These are phyloP conservation scores for Citrullus colocynthis DNA, from an alignment of 306 rosid genomes.

Conservation along the genomic window DNA sequence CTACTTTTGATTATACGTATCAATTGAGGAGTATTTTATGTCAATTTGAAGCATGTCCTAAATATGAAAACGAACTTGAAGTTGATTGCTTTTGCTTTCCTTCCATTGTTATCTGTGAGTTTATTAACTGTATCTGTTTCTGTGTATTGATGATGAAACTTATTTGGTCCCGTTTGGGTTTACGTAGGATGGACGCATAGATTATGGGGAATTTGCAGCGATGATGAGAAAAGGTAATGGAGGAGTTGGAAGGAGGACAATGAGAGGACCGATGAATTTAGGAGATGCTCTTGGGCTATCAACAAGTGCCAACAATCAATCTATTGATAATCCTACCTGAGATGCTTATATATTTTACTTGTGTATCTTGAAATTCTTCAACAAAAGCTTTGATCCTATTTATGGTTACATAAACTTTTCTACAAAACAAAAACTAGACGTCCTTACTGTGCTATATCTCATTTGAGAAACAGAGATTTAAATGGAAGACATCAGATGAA, in stretches of 20 bases:
- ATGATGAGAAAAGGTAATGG: constrained; percentile 47
- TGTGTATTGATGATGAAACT: neutral
- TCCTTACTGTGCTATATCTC: neutral
- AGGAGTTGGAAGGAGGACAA: constrained; percentile 34
- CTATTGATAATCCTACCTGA: constrained; percentile 1
- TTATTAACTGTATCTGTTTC: neutral
- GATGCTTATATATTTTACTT: neutral
- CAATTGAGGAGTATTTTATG: neutral
- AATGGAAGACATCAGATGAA: neutral
- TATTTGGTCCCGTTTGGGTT: neutral
- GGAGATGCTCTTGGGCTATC: constrained; percentile 29
- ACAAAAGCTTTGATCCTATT: neutral
- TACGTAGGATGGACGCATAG: constrained; percentile 32
- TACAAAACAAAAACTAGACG: neutral
- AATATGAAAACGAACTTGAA: neutral
- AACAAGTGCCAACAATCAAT: constrained; percentile 3
- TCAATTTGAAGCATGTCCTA: neutral
- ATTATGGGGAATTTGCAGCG: constrained; percentile 35
- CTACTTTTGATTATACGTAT: neutral
- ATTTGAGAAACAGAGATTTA: neutral
- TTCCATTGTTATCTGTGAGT: neutral
- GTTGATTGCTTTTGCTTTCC: neutral
- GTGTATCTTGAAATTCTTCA: neutral
- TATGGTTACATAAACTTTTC: neutral
- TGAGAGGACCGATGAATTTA: constrained; percentile 26